Base-by-base conservation (phyloP, 805 yeast genomes). In the Pichia heedii region DNA sequence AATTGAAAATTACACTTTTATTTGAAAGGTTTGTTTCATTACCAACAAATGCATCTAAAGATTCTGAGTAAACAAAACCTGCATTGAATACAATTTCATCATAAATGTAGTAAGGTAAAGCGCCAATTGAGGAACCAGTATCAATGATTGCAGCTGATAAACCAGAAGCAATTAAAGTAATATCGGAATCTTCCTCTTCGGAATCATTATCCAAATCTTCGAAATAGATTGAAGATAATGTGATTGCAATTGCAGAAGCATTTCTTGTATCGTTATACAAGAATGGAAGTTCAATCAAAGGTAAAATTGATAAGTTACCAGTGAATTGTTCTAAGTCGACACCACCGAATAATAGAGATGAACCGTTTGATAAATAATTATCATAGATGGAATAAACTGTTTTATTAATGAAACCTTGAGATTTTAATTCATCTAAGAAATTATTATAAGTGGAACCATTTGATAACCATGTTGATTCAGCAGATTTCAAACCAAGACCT, bases 401-500 rank as follows among this genome's bases (percentile, higher is more conserved):
- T 40, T 71, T 68, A 32, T 69, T 48, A 47, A 78, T 81, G 36
- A 69, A 53, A 1, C 87, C 87, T 39, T 70, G 69, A 24, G 63
- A 54, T 44, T 71, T 76, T 65, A 84, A 62, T 42, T 70, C 69
- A 41, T 67, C 49, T 0, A 93, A 93, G 47, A 84, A 65, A 57
- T 84, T 84, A 40, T 70, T 67, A 61, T 84, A 84, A 10, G 19
- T 32, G 12, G 43, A 22, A 10, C 34, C 37, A 18, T 44, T 32
- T 21, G 26, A 21, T 8, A 39, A 21, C 37, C 62, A 64, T 3
- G 85, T 77, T 2, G 74, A 65, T 60, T 85, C 93, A 39, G 79
- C 67, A 19, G 75, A 79, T 4, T 75, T 66, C 41, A 81, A 65
- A 15, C 87, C 87, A 44, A 82, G 72, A 18, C 86, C 85, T 36